Evolutionary conservation across 768 basidiomycete species (phyloP).

Genomic region (Leccinum barrowsii): DNA sequence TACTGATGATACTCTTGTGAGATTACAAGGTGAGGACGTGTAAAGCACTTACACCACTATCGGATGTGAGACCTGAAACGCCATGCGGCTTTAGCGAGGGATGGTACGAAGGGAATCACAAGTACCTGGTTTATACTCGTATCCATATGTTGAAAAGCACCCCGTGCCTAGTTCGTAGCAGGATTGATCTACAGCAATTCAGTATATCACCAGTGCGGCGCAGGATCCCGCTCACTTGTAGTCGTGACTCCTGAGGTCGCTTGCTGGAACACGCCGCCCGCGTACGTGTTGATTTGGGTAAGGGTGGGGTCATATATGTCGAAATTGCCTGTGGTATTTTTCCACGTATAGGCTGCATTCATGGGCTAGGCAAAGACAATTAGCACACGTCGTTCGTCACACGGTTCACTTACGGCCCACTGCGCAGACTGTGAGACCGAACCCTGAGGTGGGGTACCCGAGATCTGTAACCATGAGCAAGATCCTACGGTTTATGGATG

Average conservation of each 20-base stretch:
- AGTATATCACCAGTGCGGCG: background rate
- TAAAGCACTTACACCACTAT: constrained; percentile 45
- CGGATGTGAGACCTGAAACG: constrained; percentile 24
- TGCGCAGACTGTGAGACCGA: constrained; percentile 85
- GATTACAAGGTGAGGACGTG: background rate
- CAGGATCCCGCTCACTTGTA: constrained; percentile 44
- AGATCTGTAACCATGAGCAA: constrained; percentile 30
- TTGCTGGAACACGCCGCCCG: constrained; percentile 79
- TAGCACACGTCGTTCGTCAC: background rate
- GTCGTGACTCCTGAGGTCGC: constrained; percentile 67
- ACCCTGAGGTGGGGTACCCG: constrained; percentile 37
- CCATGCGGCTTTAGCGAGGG: background rate
- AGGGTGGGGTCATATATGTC: constrained; percentile 50
- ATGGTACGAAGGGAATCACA: constrained; percentile 12
- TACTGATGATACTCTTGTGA: constrained; percentile 43
- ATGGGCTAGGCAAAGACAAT: constrained; percentile 53
- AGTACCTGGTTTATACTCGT: constrained; percentile 71
- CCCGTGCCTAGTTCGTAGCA: constrained; percentile 55
- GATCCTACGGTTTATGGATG: background rate
- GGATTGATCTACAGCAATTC: constrained; percentile 47
- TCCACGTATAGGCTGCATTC: constrained; percentile 68
- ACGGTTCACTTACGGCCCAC: constrained; percentile 55
- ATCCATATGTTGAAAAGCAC: constrained; percentile 73
- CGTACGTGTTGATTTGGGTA: constrained; percentile 60
- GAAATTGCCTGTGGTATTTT: constrained; percentile 57